Conservation (phyloP, 768 basidiomycete species). For the Mycena haematopus region DNA sequence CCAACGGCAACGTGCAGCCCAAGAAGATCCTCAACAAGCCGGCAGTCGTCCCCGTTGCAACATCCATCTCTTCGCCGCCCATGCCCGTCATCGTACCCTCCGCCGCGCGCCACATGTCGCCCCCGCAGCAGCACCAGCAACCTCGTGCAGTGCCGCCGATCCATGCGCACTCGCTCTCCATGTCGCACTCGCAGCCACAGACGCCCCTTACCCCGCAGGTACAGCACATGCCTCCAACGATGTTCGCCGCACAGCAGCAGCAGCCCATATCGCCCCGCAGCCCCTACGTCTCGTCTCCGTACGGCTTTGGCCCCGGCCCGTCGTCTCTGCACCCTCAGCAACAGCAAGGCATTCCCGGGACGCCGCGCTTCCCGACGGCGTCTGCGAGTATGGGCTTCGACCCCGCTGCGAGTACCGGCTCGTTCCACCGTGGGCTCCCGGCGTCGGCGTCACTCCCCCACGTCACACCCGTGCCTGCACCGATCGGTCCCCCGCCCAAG, state of each 20-base stretch:
- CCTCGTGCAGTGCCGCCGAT: slow-evolving; percentile 40
- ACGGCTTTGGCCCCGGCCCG: slow-evolving; percentile 55
- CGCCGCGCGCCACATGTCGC: slow-evolving; percentile 37
- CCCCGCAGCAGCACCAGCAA: slow-evolving; percentile 42
- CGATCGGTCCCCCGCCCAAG: slow-evolving; percentile 65
- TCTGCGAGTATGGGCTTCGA: slow-evolving; percentile 68
- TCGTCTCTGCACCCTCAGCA: slow-evolving; percentile 44
- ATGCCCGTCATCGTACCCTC: slow-evolving; percentile 32
- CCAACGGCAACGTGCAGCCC: slow-evolving; percentile 45
- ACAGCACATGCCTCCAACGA: slow-evolving; percentile 50
- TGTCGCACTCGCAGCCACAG: slow-evolving; percentile 50
- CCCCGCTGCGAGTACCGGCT: slow-evolving; percentile 34
- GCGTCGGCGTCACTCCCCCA: slow-evolving; percentile 41
- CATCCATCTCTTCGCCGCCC: slow-evolving; percentile 33
- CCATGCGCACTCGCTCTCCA: slow-evolving; percentile 34
- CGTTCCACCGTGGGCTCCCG: slow-evolving; percentile 50
- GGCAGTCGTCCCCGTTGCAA: slow-evolving; percentile 35
- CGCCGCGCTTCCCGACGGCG: slow-evolving; percentile 59
- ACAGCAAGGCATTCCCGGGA: slow-evolving; percentile 42
- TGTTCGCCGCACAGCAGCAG: slow-evolving; percentile 52
- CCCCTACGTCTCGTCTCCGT: slow-evolving; percentile 55
- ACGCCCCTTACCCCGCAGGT: slow-evolving; percentile 58
- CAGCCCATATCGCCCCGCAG: slow-evolving; percentile 62
- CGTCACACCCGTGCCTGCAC: slow-evolving; percentile 35
- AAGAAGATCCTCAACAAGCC: slow-evolving; percentile 72